phyloP scores from a whole-genome alignment of 2,329 filamentous ascomycete species.

The Leptographium lundbergii region DNA sequence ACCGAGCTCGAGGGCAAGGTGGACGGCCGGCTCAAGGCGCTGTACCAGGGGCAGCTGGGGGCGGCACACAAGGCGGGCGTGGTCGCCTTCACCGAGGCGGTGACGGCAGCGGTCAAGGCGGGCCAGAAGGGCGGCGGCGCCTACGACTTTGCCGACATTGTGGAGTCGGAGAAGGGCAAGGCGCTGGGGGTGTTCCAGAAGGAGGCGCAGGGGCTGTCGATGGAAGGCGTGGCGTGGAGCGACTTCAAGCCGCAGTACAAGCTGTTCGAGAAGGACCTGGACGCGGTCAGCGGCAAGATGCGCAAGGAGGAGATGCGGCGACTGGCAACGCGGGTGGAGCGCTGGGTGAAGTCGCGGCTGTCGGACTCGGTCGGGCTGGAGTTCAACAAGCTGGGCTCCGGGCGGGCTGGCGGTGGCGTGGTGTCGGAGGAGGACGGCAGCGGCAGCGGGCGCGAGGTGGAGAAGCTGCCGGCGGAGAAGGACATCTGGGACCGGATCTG shows the following conservation, averaged over 20 bases:
- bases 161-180: conserved; percentile 66
- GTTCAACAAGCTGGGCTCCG: conserved; percentile 91
- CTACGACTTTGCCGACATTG: conserved; percentile 95
- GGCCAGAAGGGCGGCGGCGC: conserved; percentile 83
- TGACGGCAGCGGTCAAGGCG: conserved; percentile 73
- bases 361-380: conserved; percentile 81
- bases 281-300: conserved; percentile 72
- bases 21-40: conserved; percentile 72
- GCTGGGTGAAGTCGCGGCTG: conserved; percentile 82
- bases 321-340: conserved; percentile 78
- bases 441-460: conserved; percentile 28
- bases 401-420: conserved; percentile 67
- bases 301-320: conserved; percentile 94
- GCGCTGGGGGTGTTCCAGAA: conserved; percentile 63
- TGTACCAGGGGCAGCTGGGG: conserved; percentile 79
- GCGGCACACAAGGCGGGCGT: conserved; percentile 86
- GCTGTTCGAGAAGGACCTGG: conserved; percentile 80
- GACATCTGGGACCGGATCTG: conserved; percentile 95
- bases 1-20: conserved; percentile 77
- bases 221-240: conserved; percentile 77
- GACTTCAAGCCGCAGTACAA: conserved; percentile 69
- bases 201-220: conserved; percentile 60
- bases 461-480: conserved; percentile 62
- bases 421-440: not conserved
- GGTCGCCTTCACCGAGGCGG: conserved; percentile 71